phyloP scores from a whole-genome alignment of 768 basidiomycete genomes.

The Tephrocybe sp. region DNA sequence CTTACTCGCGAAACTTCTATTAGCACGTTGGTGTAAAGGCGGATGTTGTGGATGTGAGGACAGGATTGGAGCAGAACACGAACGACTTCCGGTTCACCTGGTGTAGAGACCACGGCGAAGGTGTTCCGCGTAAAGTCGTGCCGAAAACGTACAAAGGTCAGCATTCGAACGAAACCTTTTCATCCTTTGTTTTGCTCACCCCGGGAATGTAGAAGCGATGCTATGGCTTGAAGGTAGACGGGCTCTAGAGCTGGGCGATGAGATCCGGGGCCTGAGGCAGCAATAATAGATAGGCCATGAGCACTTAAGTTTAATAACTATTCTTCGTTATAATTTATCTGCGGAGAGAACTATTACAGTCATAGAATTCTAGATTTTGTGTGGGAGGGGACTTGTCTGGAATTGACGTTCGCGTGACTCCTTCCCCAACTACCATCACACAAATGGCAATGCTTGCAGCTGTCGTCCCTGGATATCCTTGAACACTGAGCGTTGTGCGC shows the following conservation, averaged over 20 bases:
- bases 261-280: slow-evolving; percentile 43
- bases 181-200: slow-evolving; percentile 8
- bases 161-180: slow-evolving; percentile 15
- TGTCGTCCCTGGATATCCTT: not conserved
- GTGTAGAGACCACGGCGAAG: slow-evolving; percentile 44
- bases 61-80: slow-evolving; percentile 63
- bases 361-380: too few relatives aligned
- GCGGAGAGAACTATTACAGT: too few relatives aligned
- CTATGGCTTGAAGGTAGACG: slow-evolving; percentile 79
- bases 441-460: not conserved
- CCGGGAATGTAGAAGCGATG: slow-evolving; percentile 66
- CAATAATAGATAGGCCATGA: slow-evolving; percentile 3
- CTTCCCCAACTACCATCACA: not conserved
- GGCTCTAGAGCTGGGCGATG: slow-evolving; percentile 66
- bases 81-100: slow-evolving; percentile 81
- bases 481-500: not conserved
- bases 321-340: too few relatives aligned
- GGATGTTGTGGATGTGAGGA: slow-evolving; percentile 67
- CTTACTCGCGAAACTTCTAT: not conserved
- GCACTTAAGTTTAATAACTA: too few relatives aligned
- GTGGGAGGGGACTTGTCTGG: too few relatives aligned
- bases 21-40: slow-evolving; percentile 75
- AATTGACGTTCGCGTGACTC: too few relatives aligned
- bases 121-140: slow-evolving; percentile 47
- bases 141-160: slow-evolving; percentile 71